Percentiles rank a stretch among this genome's conserved stretches.
phyloP scores from a whole-genome alignment of 2,329 filamentous ascomycete genomes.

The Geosmithia morbida region DNA sequence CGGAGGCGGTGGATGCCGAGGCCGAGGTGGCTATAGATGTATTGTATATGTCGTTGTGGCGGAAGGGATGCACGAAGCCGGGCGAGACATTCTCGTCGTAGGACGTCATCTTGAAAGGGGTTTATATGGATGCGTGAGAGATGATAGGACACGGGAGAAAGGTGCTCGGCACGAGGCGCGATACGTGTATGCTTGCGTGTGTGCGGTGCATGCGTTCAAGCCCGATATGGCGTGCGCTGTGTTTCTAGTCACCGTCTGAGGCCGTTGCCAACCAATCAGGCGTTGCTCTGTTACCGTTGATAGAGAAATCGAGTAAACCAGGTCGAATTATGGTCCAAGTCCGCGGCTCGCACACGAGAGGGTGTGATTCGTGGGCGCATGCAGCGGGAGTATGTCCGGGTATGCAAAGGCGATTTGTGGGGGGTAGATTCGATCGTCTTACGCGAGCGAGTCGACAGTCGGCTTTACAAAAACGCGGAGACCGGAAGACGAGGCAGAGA shows the following conservation, averaged over 20 bases:
- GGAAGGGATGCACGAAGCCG: constrained; percentile 29
- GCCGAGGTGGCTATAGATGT: constrained; percentile 60
- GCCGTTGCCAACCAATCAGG: constrained; percentile 33
- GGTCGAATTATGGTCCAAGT: constrained; percentile 16
- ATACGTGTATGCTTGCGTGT: neutral
- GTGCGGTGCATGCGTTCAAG: constrained; percentile 7
- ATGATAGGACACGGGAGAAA: constrained; percentile 6
- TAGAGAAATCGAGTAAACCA: constrained; percentile 12
- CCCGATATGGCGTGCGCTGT: constrained; percentile 3
- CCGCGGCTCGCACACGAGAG: constrained; percentile 20
- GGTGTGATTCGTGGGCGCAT: constrained; percentile 5
- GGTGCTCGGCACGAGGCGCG: neutral
- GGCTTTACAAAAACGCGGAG: constrained; percentile 39
- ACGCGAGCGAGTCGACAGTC: constrained; percentile 25
- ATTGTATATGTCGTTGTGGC: constrained; percentile 43
- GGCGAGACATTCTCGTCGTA: constrained; percentile 37
- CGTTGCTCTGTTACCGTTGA: constrained; percentile 21
- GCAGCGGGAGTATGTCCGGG: constrained; percentile 23
- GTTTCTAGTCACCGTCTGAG: constrained; percentile 38
- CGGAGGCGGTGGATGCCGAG: constrained; percentile 61
- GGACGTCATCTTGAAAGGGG: constrained; percentile 37
- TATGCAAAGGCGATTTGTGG: constrained; percentile 20
- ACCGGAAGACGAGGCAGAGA: constrained; percentile 47
- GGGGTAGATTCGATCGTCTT: constrained; percentile 12
- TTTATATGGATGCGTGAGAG: neutral